phyloP scores from a whole-genome alignment of 371 early-diverging fungal genomes.

The Saksenaea vasiformis region DNA sequence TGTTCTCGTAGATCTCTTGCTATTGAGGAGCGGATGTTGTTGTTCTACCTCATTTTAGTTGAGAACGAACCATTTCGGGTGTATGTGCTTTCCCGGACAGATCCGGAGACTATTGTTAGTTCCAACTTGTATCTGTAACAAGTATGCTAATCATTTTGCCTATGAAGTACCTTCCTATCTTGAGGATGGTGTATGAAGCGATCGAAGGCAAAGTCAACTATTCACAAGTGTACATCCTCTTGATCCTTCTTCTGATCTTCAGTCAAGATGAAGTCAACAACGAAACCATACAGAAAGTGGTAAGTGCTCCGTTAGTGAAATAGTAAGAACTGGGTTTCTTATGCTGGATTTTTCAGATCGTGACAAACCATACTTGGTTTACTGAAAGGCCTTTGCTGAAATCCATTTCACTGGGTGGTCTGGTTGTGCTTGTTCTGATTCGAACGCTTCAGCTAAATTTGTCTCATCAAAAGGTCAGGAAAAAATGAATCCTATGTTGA shows the following conservation, averaged over 20 bases:
- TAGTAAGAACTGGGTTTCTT: too few relatives aligned
- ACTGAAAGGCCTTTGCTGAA: constrained; percentile 70
- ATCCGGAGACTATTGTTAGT: constrained; percentile 72
- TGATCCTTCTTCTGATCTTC: constrained; percentile 65
- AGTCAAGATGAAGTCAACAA: constrained; percentile 77
- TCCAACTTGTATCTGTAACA: background rate
- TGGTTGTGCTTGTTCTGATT: constrained; percentile 64
- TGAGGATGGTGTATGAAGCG: constrained; percentile 69
- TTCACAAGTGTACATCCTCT: constrained; percentile 68
- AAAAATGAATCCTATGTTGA: background rate
- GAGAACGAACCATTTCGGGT: constrained; percentile 72
- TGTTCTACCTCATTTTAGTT: constrained; percentile 70
- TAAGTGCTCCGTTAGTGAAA: constrained; percentile 28
- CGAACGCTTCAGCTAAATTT: constrained; percentile 71
- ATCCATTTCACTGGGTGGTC: constrained; percentile 68
- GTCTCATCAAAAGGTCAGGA: constrained; percentile 61
- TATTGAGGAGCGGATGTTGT: constrained; percentile 64
- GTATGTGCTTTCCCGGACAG: constrained; percentile 75
- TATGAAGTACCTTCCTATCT: constrained; percentile 65
- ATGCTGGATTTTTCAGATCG: constrained; percentile 46
- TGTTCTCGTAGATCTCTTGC: constrained; percentile 50
- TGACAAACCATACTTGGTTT: constrained; percentile 71
- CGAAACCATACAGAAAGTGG: constrained; percentile 75
- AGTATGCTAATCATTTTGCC: background rate
- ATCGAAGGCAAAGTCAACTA: constrained; percentile 64